phyloP scores from a whole-genome alignment of 2,329 filamentous ascomycete species.

The Tolypocladium paradoxum region DNA sequence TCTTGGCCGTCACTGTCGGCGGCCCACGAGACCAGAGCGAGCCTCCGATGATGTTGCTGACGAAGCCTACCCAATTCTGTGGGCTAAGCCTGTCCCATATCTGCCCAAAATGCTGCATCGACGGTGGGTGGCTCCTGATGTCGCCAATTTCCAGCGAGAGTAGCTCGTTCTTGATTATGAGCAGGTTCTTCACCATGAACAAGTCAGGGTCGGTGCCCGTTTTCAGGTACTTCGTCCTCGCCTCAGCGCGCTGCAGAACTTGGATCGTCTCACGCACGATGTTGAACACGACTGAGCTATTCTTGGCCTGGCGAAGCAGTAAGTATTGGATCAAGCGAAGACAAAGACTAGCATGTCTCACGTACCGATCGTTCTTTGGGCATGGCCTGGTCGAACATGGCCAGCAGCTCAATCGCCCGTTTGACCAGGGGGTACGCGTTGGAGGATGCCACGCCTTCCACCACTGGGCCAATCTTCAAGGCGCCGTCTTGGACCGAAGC shows the following conservation, averaged over 20 bases:
- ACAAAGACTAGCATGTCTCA: conserved; percentile 4
- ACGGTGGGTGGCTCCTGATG: conserved; percentile 36
- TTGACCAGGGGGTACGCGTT: conserved; percentile 49
- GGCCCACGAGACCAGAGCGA: conserved; percentile 34
- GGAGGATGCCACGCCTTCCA: conserved; percentile 39
- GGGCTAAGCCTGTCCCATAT: conserved; percentile 55
- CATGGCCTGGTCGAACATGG: conserved; percentile 54
- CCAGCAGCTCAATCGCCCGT: conserved; percentile 45
- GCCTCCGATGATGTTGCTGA: conserved; percentile 46
- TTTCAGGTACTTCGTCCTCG: conserved; percentile 53
- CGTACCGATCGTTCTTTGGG: conserved; percentile 52
- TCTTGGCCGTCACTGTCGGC: conserved; percentile 25
- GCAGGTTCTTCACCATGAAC: conserved; percentile 89
- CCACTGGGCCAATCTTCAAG: conserved; percentile 38
- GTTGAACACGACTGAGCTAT: conserved; percentile 46
- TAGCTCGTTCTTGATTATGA: conserved; percentile 91
- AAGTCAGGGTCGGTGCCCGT: conserved; percentile 63
- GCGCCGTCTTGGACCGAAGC: conserved; percentile 34
- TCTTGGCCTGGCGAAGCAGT: conserved; percentile 22
- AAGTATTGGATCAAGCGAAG: conserved; percentile 1
- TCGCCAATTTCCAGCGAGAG: conserved; percentile 88
- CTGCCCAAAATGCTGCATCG: conserved; percentile 51
- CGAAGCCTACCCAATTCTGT: conserved; percentile 47
- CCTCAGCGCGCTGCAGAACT: conserved; percentile 68
- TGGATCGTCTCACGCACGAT: conserved; percentile 86